Percentiles rank a stretch among this genome's conserved stretches.
Conservation (phyloP, 2,329 filamentous ascomycete genomes). For the Fusarium penzigii region DNA sequence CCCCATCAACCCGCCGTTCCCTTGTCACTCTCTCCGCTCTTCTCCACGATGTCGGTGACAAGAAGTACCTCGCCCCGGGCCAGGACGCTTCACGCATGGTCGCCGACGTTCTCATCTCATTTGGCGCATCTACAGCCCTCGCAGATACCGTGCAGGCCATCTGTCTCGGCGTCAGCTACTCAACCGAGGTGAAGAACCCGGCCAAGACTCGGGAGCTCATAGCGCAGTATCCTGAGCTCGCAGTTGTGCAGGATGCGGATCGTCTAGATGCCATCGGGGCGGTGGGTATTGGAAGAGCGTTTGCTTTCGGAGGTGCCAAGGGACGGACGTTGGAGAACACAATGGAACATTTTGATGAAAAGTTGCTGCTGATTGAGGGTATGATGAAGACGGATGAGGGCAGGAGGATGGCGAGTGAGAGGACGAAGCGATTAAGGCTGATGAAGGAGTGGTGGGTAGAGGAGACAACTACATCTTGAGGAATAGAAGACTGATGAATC, state of each 20-base stretch:
- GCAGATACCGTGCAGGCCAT: conserved; percentile 70
- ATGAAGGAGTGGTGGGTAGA: conserved; percentile 62
- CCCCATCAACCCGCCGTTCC: conserved; percentile 41
- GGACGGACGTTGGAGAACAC: conserved; percentile 60
- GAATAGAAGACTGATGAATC: no score
- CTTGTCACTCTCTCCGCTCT: conserved; percentile 70
- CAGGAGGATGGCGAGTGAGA: conserved; percentile 51
- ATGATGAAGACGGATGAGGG: conserved; percentile 67
- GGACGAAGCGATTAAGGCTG: conserved; percentile 51
- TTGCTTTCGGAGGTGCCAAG: conserved; percentile 67
- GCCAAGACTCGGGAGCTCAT: conserved; percentile 61
- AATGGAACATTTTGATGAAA: conserved; percentile 75
- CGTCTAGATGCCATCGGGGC: conserved; percentile 88
- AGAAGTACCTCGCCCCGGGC: conserved; percentile 69
- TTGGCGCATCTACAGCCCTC: conserved; percentile 58
- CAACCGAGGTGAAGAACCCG: conserved; percentile 69
- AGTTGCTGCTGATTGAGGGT: conserved; percentile 64
- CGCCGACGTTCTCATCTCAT: conserved; percentile 52
- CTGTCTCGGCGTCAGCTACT: conserved; percentile 77
- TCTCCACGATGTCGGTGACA: conserved; percentile 87
- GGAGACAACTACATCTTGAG: conserved; percentile 39
- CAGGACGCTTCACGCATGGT: conserved; percentile 60
- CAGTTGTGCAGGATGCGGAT: conserved; percentile 89
- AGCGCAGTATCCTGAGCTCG: conserved; percentile 59
- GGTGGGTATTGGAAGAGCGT: conserved; percentile 73